Evolutionary conservation across 2,329 filamentous ascomycete species (phyloP).

Genomic region (Juglanconis juglandina): DNA sequence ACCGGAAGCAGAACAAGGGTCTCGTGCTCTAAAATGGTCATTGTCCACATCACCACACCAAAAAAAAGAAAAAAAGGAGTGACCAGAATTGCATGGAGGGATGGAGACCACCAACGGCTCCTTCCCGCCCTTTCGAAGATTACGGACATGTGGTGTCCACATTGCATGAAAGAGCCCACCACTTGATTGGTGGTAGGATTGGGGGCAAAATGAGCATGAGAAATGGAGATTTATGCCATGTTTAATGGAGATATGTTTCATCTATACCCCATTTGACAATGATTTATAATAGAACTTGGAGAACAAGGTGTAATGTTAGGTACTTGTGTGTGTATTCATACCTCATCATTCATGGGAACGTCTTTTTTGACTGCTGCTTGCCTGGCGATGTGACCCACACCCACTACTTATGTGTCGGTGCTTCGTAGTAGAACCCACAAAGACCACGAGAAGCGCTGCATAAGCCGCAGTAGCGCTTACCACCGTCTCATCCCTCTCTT

Average conservation of each 20-base stretch:
- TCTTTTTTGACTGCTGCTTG: too few relatives aligned
- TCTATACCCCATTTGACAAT: background rate
- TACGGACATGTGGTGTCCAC: background rate
- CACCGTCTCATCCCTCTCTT: too few relatives aligned
- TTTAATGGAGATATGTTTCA: background rate
- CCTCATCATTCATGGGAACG: too few relatives aligned
- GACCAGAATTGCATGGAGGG: background rate
- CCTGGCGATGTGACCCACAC: too few relatives aligned
- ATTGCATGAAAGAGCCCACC: background rate
- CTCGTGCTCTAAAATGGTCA: conserved; percentile 8
- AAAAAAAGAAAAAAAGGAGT: background rate
- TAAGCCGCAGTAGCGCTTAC: too few relatives aligned
- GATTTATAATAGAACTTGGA: background rate
- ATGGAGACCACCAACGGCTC: background rate
- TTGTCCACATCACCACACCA: background rate
- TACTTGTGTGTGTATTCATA: too few relatives aligned
- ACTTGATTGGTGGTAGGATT: background rate
- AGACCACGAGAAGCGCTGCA: too few relatives aligned
- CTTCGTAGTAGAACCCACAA: too few relatives aligned
- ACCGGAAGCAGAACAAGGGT: conserved; percentile 26
- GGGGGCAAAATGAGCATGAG: background rate
- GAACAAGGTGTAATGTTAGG: too few relatives aligned
- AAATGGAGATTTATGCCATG: background rate
- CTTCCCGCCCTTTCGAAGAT: background rate
- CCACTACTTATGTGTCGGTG: too few relatives aligned